These are phyloP conservation scores for Kwoniella heveanensis DNA, from an alignment of 768 basidiomycete species.

Conservation along the genomic window DNA sequence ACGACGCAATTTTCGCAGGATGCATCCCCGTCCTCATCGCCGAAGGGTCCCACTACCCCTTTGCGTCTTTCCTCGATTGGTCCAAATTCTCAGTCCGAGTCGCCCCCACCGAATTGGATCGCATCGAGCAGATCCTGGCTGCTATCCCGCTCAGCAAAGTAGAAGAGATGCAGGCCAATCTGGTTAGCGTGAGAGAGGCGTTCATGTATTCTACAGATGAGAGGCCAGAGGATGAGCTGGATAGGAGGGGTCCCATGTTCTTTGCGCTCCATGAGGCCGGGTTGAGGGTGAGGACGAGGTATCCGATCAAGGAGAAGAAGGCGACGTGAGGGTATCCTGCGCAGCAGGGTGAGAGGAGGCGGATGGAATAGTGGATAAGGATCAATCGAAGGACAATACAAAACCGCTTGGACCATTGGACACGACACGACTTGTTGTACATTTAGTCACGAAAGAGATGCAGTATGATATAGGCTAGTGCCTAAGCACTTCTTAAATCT, in stretches of 20 bases:
- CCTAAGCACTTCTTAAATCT: too few relatives aligned
- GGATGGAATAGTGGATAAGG: too few relatives aligned
- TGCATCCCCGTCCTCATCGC: conserved; percentile 59
- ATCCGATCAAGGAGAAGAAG: conserved; percentile 35
- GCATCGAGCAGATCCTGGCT: conserved; percentile 55
- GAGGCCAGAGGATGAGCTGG: conserved; percentile 51
- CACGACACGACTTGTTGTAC: too few relatives aligned
- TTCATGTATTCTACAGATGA: conserved; percentile 57
- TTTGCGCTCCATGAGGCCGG: conserved; percentile 56
- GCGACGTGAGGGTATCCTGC: background rate
- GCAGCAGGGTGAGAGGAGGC: too few relatives aligned
- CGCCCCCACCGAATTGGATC: conserved; percentile 56
- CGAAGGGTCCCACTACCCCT: conserved; percentile 58
- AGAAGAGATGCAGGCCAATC: conserved; percentile 56
- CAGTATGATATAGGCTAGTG: too few relatives aligned
- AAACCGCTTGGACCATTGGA: too few relatives aligned
- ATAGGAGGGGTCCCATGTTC: conserved; percentile 56
- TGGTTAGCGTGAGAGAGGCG: conserved; percentile 56
- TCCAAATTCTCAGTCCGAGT: conserved; percentile 57
- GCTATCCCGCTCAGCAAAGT: conserved; percentile 52
- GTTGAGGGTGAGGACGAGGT: conserved; percentile 54
- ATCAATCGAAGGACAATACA: too few relatives aligned
- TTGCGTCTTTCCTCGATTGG: conserved; percentile 57
- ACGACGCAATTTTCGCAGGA: conserved; percentile 58
- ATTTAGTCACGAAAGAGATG: too few relatives aligned